Base-by-base conservation (phyloP, 129 eudicot species). In the Flaveria bidentis region DNA sequence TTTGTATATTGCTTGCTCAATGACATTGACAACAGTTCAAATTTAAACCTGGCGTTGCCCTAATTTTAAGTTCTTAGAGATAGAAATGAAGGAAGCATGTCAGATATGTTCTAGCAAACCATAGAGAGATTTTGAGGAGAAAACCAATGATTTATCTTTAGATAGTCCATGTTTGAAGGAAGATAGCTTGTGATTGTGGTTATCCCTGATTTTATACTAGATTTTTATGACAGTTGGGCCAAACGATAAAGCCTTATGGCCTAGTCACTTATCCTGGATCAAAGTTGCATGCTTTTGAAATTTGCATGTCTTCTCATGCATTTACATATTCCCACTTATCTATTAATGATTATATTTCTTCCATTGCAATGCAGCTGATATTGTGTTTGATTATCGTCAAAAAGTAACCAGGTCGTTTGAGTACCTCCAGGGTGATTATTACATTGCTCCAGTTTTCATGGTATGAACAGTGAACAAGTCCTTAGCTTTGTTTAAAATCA, bases 381-480 rank as follows among this genome's bases (percentile, higher is more conserved):
- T 94, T 53, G 99, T 94, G 83, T 94, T 94, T 68, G 99, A 94
- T 88, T 94, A 94, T 56, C 90, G 99, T 69, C 99, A 94, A 74
- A 94, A 86, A 79, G 96, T 83, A 69, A 94, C 99, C 13, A 87
- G 99, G 81, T 91, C 99, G 23, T 91, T 94, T 70, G 89, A 94
- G 87, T 87, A 94, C 74, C 96, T 94, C 53, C 93, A 91, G 84
- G 99, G 99, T 28, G 99, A 94, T 85, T 94, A 91, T 70, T 94
- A 94, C 83, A 91, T 94, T 44, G 97, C 99, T 13, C 99, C 99
- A 3, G n/a, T 69, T 68, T 94, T 94, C 87, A 76, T 94, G 99
- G 99, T 94, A 85, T 46, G 83, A 74, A 47, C 70, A 44, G 62
- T 57, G 25, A 36, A 62, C 12, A 74, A 16, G n/a, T 53, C 18